These are phyloP conservation scores for Tephrocybe sp. DNA, from an alignment of 768 basidiomycete species.

Conservation along the genomic window DNA sequence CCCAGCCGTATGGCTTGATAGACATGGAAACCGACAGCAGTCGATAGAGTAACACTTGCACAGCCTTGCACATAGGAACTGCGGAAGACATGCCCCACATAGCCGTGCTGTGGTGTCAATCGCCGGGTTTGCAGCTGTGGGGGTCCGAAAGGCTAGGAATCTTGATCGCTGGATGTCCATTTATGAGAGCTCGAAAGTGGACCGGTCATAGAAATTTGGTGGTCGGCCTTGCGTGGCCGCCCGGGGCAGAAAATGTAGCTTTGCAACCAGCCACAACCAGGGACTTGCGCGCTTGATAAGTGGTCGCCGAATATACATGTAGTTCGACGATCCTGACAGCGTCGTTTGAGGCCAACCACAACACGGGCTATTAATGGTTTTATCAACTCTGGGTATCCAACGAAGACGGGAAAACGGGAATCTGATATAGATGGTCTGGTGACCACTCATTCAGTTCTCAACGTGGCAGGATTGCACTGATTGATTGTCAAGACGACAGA, in stretches of 20 bases:
- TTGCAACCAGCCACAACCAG: neutral
- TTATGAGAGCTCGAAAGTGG: neutral
- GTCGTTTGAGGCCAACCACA: too few species aligned
- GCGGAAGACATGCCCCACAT: neutral
- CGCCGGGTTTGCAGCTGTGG: neutral
- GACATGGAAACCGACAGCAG: conserved; percentile 1
- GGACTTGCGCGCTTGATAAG: neutral
- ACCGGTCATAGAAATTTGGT: too few species aligned
- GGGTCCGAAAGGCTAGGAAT: conserved; percentile 2
- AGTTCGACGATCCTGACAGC: too few species aligned
- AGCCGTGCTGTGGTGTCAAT: neutral
- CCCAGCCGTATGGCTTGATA: neutral
- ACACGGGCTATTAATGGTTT: too few species aligned
- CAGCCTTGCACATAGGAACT: neutral
- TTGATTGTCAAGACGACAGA: too few species aligned
- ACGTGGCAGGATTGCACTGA: too few species aligned
- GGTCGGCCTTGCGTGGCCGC: too few species aligned
- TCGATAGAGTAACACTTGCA: neutral
- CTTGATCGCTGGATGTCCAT: neutral
- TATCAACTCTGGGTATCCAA: too few species aligned
- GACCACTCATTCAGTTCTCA: too few species aligned
- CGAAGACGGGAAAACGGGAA: too few species aligned
- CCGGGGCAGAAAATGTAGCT: neutral
- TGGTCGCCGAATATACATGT: neutral
- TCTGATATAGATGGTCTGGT: too few species aligned